These are phyloP conservation scores for Yamadazyma trypodendri DNA, from an alignment of 1,139 yeast species.

Conservation along the genomic window DNA sequence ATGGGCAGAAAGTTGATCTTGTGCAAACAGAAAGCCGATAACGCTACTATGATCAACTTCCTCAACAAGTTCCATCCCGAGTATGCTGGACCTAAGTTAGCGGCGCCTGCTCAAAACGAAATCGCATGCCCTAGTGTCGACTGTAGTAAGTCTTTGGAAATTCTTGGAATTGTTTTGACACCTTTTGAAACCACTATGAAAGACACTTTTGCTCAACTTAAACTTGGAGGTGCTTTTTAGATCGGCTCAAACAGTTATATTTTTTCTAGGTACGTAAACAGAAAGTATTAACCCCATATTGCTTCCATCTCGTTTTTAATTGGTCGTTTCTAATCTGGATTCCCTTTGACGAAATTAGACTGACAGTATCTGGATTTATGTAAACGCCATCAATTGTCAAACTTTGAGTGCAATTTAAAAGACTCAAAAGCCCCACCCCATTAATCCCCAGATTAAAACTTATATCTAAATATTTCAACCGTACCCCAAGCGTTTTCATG, in stretches of 20 bases:
- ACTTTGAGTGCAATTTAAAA: constrained; percentile 22
- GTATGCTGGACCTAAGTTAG: constrained; percentile 7
- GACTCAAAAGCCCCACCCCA: constrained; percentile 40
- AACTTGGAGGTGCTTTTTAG: constrained; percentile 1
- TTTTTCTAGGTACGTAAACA: neutral
- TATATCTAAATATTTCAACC: constrained; percentile 29
- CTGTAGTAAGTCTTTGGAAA: constrained; percentile 23
- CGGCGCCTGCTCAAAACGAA: neutral
- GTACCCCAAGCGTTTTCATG: constrained; percentile 14
- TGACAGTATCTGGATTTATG: constrained; percentile 31
- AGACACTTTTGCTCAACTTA: constrained; percentile 20
- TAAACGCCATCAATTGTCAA: constrained; percentile 38
- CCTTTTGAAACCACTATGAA: constrained; percentile 27
- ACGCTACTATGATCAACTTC: constrained; percentile 26
- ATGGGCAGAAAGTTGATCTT: constrained; percentile 22
- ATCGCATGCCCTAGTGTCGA: constrained; percentile 17
- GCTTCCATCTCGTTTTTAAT: constrained; percentile 31
- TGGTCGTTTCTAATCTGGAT: constrained; percentile 25
- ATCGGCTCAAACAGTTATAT: no score
- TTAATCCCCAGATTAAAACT: constrained; percentile 36
- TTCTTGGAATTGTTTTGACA: constrained; percentile 30
- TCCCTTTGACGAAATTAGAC: constrained; percentile 21
- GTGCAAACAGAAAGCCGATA: constrained; percentile 23
- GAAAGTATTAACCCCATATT: constrained; percentile 31
- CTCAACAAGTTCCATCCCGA: constrained; percentile 25